Base-by-base conservation (phyloP, 2,329 filamentous ascomycete species). In the Dothistroma septosporum region DNA sequence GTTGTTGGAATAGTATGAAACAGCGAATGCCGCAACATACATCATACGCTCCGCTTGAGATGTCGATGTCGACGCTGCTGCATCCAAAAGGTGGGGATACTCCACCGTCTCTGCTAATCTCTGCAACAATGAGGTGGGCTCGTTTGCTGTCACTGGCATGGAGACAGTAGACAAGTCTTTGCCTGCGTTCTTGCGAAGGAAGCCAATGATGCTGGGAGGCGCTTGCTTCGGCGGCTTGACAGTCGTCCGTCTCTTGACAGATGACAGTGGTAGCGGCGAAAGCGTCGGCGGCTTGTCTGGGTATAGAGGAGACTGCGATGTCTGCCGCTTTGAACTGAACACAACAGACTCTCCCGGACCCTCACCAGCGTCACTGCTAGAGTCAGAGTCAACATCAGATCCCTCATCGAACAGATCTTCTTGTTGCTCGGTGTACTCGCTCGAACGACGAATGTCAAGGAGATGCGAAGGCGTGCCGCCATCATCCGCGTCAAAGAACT, bases 91-190 rank as follows among this genome's bases (percentile, higher is more conserved):
- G 33, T 89, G 83, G 0, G 90, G 89, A 75, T 99, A 97, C 74
- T 99, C 94, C 53, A 97, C 76, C 70, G 93, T 89, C 75, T 99
- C 94, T 0, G 93, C 89, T 4, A 92, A 83, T 62, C 93, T 88
- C 74, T 99, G 94, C 5, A 97, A 81, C 11, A 96, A 78, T 0
- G 93, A 97, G 1, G 87, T 85, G 0, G 94, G 94, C 73, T 99
- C 94, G 75, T 99, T 99, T 24, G 93, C 88, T 4, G 93, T 96
- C 0, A 97, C 94, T 0, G 94, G 94, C 93, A 97, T 97, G 53
- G 91, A 92, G 66, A 99, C 96, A 2, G 92, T 95, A 62, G 91
- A 96, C 53, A 99, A 80, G 75, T 99, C 94, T 76, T 99, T 99
- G 72, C 94, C 94, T 10, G 97, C 94, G 69, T 99, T 99, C 76